Evolutionary conservation across 257 asterid genomes (phyloP).

Genomic region (Nicotiana attenuata): DNA sequence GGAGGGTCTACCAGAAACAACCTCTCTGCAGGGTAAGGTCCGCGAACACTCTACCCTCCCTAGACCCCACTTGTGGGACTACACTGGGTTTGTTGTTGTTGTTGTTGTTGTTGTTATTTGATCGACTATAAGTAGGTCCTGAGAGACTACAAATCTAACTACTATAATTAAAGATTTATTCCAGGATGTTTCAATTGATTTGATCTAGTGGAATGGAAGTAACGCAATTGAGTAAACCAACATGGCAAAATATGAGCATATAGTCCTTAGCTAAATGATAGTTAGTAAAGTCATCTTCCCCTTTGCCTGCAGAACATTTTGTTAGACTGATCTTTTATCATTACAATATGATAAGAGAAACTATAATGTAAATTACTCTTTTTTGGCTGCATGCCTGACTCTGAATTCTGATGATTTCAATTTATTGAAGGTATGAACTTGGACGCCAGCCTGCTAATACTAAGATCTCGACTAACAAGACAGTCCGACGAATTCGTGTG

Average conservation of each 20-base stretch:
- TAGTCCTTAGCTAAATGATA: background rate
- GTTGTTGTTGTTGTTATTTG: background rate
- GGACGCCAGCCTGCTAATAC: conserved; percentile 44
- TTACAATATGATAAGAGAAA: background rate
- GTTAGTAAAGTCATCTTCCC: background rate
- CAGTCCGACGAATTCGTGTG: conserved; percentile 34
- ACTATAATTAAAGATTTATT: background rate
- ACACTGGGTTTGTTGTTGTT: no score
- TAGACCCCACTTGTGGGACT: no score
- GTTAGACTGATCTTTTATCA: background rate
- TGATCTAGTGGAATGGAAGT: background rate
- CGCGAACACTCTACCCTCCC: no score
- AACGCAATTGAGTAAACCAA: background rate
- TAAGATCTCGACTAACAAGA: conserved; percentile 36
- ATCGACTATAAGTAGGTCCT: background rate
- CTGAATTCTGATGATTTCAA: background rate
- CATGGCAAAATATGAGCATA: background rate
- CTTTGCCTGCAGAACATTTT: background rate
- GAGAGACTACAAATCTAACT: background rate
- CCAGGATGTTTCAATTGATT: background rate
- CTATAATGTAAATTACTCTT: background rate
- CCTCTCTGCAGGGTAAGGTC: no score
- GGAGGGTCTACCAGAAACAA: no score
- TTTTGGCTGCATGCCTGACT: background rate
- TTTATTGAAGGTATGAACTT: conserved; percentile 33